Base-by-base conservation (phyloP, 139 green algal species). In the Closterium sp. region DNA sequence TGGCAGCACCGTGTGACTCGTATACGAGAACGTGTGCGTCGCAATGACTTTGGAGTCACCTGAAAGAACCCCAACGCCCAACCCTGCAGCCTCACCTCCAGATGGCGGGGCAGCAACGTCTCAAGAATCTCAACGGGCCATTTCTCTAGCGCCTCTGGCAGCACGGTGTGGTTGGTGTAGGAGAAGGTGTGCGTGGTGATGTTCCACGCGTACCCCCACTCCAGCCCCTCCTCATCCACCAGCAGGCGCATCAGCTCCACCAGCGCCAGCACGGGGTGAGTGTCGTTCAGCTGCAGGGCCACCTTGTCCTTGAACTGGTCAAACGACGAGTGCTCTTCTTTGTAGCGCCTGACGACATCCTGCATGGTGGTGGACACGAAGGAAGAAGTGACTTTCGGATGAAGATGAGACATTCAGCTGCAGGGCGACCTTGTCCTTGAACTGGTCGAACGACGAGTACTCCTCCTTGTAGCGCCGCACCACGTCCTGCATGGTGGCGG, bases 151-250 rank as follows among this genome's bases (percentile, higher is more conserved):
- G 98, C 98, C 96, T 99, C 97, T 2, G 98, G 98, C 94, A 99
- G 95, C 84, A 99, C 97, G 3, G 98, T 99, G 95, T 99, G 98
- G 96, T 99, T 99, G 94, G 98, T 99, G 97, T 99, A 99, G 28
- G 96, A 96, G 95, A 98, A 98, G 31, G 97, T 96, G 94, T 97
- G 96, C 66, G 89, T 96, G 64, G 95, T 96, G 83, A 99, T 95
- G 6, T 97, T 96, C 98, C 98, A 99, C 34, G 96, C 93, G 95
- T 97, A 94, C 69, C 96, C 98, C 98, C 98, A 99, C 64, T 96
- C 97, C 81, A 99, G 93, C 33, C 95, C 94, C 93, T 99, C 92
- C 81, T 98, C 96, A 93, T 99, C 98, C 97, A 99, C 98, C 16
- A 99, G 97, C 90, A 99, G 69, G 25, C 98, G 96, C 98, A 99